Evolutionary conservation across 2,329 filamentous ascomycete genomes (phyloP), one percentile per base, ranked within the genome.

Genomic region (Sarocladium brachiariae): DNA sequence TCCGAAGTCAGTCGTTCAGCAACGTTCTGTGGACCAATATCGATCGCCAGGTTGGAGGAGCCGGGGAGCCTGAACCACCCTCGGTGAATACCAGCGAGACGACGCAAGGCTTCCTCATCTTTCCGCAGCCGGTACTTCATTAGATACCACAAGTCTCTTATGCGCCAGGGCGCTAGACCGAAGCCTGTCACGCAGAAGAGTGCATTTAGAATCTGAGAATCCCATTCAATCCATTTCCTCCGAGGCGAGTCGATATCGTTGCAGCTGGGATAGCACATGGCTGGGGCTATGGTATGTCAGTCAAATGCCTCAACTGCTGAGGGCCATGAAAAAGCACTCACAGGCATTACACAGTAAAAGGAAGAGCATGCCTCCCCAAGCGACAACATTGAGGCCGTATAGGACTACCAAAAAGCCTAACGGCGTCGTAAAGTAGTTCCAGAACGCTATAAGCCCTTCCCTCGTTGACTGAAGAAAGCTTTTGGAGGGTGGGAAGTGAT

Each of bases 351-450:
- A 86, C 23, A 95, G 80, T 2, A 96, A 73, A 16, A 95, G 72
- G 68, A 95, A 95, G 30, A 95, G 75, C 89, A 95, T 95, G 52
- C 86, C 89, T 49, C 89, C 89, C 89, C 89, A 95, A 0, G 87
- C 90, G 9, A 95, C 80, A 18, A 95, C 78, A 56, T 92, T 91
- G 52, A 93, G 76, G 11, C 85, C 82, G 65, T 95, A 95, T 5
- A 95, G 65, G 2, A 83, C 86, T 35, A 92, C 79, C 50, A 88
- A 70, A 63, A 93, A 89, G 2, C 89, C 89, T 50, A 87, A 66
- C 0, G 86, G 86, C 0, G 88, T 95, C 33, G 78, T 70, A 58
- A 86, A 80, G 70, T 89, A 95, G 49, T 80, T 77, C 80, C 81
- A 84, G 61, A 87, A 88, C 0, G 79, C 76, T 24, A 74, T 70